A percentile compares a stretch with the other conserved stretches of the same genome.
Conservation (phyloP, 176 grass and related monocot genomes). For the Urochloa ruziziensis region DNA sequence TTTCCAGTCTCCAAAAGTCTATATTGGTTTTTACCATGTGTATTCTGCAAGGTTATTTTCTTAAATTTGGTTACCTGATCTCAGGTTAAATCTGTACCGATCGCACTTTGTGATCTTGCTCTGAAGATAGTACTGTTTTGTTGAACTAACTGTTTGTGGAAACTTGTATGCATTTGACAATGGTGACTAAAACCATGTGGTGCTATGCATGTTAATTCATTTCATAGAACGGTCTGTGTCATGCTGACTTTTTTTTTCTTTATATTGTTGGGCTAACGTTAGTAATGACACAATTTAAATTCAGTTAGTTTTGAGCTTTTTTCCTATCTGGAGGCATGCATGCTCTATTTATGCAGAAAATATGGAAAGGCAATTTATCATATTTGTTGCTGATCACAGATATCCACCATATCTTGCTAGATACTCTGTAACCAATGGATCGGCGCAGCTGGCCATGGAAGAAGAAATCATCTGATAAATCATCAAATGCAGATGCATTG, state of each 20-base stretch:
- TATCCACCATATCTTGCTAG: constrained; percentile 29
- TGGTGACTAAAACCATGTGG: not conserved
- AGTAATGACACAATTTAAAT: not conserved
- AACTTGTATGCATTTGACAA: not conserved
- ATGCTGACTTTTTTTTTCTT: not conserved
- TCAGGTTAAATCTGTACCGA: not conserved
- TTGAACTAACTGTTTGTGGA: constrained; percentile 1
- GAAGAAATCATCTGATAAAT: constrained; percentile 98
- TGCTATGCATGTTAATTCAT: too few relatives aligned
- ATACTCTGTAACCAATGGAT: constrained; percentile 59
- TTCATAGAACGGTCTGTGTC: not conserved
- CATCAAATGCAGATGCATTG: constrained; percentile 38
- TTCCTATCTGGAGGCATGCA: not conserved
- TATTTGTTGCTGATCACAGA: not conserved
- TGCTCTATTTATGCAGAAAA: not conserved
- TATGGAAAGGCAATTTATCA: constrained; percentile 8
- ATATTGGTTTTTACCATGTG: not conserved
- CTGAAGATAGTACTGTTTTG: not conserved
- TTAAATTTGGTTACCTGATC: not conserved
- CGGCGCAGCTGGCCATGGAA: constrained; percentile 99
- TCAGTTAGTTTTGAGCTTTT: not conserved
- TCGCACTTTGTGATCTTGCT: not conserved
- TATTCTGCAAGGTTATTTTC: not conserved
- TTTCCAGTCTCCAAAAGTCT: not conserved
- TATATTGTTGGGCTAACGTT: not conserved